Percentiles rank a stretch among this genome's conserved stretches.
phyloP scores from a whole-genome alignment of 2,329 filamentous ascomycete genomes.

The Pseudogymnoascus pannorum region DNA sequence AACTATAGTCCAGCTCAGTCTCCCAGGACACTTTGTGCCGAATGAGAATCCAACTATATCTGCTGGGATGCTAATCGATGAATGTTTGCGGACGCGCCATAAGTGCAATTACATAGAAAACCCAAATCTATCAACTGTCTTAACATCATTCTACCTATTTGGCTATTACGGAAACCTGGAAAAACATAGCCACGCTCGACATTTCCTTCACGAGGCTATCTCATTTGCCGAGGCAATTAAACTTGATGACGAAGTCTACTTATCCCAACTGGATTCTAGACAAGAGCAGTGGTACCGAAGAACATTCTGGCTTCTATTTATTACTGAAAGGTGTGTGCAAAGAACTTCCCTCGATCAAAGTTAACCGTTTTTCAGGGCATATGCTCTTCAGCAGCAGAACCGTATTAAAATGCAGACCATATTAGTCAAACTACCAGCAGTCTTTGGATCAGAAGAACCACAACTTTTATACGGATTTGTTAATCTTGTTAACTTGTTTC shows the following conservation, averaged over 20 bases:
- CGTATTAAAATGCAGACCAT: not conserved
- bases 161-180: constrained; percentile 26
- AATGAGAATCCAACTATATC: not conserved
- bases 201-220: constrained; percentile 28
- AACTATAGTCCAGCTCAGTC: constrained; percentile 2
- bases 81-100: constrained; percentile 24
- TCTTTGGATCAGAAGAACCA: not conserved
- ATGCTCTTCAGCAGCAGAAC: constrained; percentile 6
- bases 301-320: constrained; percentile 26
- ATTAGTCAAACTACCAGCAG: not conserved
- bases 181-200: constrained; percentile 31
- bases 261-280: not conserved
- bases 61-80: constrained; percentile 22
- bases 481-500: not conserved
- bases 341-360: not conserved
- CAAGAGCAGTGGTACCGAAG: constrained; percentile 22
- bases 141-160: constrained; percentile 31
- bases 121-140: constrained; percentile 24
- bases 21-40: constrained; percentile 3
- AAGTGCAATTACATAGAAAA: constrained; percentile 23
- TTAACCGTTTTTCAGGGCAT: not conserved
- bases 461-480: constrained; percentile 1
- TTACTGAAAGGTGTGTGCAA: constrained; percentile 23
- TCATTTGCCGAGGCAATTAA: constrained; percentile 26
- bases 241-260: constrained; percentile 24